Base-by-base conservation (phyloP, 345 rosid genomes). In the Turnera subulata region DNA sequence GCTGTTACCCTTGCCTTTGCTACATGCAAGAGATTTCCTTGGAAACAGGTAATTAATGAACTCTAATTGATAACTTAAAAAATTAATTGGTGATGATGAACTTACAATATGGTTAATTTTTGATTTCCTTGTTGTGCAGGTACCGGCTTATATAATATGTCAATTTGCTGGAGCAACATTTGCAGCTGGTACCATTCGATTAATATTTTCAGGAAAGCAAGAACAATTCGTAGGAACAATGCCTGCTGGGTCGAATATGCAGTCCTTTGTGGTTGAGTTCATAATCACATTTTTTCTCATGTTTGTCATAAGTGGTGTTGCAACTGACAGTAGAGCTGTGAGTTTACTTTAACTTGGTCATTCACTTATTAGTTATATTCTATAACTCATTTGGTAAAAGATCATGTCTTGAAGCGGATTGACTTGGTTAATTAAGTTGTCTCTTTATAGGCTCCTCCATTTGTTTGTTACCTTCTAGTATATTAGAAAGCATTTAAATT, bases 1-100 rank as follows among this genome's bases (percentile, higher is more conserved):
- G n/a, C n/a, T n/a, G n/a, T n/a, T n/a, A n/a, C 98, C 51, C 70
- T 89, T 24, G 98, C 98, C 63, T 86, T 86, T 39, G 98, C 98
- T 11, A 66, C 87, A 40, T 80, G 83, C 79, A 79, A 77, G 43
- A 80, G 95, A 54, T 92, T 92, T 64, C 96, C 98, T 8, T 65
- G 81, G 64, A 92, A 77, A 75, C 95, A 83, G 84, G 97, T 83
- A 51, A 24, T 4, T 40, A 20, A n/a, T n/a, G n/a, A n/a, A n/a
- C n/a, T n/a, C n/a, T n/a, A n/a, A n/a, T n/a, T n/a, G n/a, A n/a
- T n/a, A n/a, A n/a, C n/a, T n/a, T n/a, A n/a, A n/a, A n/a, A n/a
- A n/a, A n/a, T n/a, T n/a, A n/a, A n/a, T n/a, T n/a, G n/a, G n/a
- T n/a, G n/a, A n/a, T n/a, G n/a, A n/a, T n/a, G n/a, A n/a, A n/a